Evolutionary conservation across 1,284 basidiomycete genomes (phyloP), one percentile per base, ranked within the genome.

Genomic region (Tausonia pullulans): DNA sequence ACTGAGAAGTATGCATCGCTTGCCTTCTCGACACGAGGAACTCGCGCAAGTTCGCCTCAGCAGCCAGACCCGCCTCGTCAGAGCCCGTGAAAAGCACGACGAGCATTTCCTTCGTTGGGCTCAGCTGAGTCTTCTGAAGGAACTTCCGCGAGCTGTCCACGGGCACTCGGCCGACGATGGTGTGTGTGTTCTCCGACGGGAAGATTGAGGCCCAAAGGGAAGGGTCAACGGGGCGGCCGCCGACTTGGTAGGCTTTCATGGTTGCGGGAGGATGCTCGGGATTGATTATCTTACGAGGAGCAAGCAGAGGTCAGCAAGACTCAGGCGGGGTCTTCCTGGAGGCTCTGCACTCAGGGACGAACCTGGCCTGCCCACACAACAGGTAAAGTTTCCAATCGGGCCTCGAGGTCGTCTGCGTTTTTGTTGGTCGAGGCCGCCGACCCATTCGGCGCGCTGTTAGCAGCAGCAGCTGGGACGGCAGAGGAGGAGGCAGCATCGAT

Each of bases 31-130:
- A 16, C 4, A 54, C 13, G 14, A 66, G 46, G 39, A 62, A 66
- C 43, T 49, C 10, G 16, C 13, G 41, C 48, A 52, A 51, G 13
- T n/a, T 49, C 8, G 40, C 44, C 40, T 48, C 14, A 5, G 45
- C 44, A 41, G 40, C 48, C 11, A 40, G 10, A 11, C 60, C 60
- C 40, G 59, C 53, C 50, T 13, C 58, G 5, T 56, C 61, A 2
- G 4, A 48, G 6, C 50, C 61, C 13, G 62, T 57, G 9, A 66
- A 39, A 2, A 50, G 10, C 8, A 66, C 61, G 14, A 66, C 65
- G 14, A 66, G 16, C 43, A 66, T 27, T 11, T 66, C 65, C 58
- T 62, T 62, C 49, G 39, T 66, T 39, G 65, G 61, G 39, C 51
- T 62, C n/a, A 66, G 56, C 16, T 60, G 65, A 5, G 51, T 16